Base-by-base conservation (phyloP, 2,329 filamentous ascomycete genomes). In the Aspergillus pseudoglaucus region DNA sequence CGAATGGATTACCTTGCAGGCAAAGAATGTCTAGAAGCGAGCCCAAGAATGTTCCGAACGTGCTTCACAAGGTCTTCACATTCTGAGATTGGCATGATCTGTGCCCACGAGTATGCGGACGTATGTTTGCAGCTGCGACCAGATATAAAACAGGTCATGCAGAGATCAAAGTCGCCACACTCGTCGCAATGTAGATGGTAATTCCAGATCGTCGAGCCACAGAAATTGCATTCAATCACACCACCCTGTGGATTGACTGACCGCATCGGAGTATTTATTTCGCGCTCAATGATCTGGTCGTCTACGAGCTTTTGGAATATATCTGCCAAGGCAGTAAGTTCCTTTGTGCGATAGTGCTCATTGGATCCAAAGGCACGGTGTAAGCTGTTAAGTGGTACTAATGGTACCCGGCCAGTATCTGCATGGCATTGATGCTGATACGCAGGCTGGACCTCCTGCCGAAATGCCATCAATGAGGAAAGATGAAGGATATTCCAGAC, bases 401-500 rank as follows among this genome's bases (percentile, higher is more conserved):
- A 38, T 56, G 66, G 51, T 14, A 54, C 51, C 35, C 53, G 47
- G 17, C 53, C 53, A n/a, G 54, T 55, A 45, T 68, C 65, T n/a
- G 61, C 57, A 53, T 67, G 62, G 30, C 64, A 67, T 8, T 64
- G 55, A 18, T 57, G 56, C 37, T 67, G 66, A 51, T 67, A 67
- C 3, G 58, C 59, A 15, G 63, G 64, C 41, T 68, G 63, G 3
- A 67, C 58, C 49, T 67, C 62, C 42, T 63, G 53, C 40, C 67
- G 61, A 41, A 65, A 66, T 30, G 62, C 59, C 40, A 59, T 55
- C 6, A 67, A 51, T 10, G 64, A 67, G 6, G 64, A 57, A 12
- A 61, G 53, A 54, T 67, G 65, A 43, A 68, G 58, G 18, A 66
- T 64, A 45, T 67, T 67, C 65, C 65, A 67, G 25, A 67, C 65